Percentiles rank a stretch among this genome's conserved stretches.
Evolutionary conservation across 805 yeast species (phyloP).

Genomic region (Ogataea pini): DNA sequence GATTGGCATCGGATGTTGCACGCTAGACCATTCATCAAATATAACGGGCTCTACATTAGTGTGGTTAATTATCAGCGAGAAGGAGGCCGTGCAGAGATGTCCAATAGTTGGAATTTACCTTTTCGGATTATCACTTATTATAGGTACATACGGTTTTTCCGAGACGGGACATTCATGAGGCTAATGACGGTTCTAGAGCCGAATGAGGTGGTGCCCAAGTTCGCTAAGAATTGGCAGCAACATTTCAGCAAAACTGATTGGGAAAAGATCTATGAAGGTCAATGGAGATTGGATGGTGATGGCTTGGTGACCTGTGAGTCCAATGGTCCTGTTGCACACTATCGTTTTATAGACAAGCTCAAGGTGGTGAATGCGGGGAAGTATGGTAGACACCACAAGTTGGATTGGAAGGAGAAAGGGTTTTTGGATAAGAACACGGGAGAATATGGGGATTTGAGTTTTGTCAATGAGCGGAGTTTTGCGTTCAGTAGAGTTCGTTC

Average conservation of each 20-base stretch:
- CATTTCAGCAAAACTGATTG: constrained; percentile 24
- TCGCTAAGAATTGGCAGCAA: constrained; percentile 35
- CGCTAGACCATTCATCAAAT: constrained; percentile 76
- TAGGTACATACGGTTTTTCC: constrained; percentile 78
- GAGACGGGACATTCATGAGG: constrained; percentile 73
- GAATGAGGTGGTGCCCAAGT: constrained; percentile 56
- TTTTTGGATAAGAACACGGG: constrained; percentile 37
- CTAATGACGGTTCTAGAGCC: constrained; percentile 77
- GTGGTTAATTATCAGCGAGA: constrained; percentile 81
- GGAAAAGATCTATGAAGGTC: constrained; percentile 48
- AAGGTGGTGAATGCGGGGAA: constrained; percentile 61
- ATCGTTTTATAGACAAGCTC: constrained; percentile 62
- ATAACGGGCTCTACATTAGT: constrained; percentile 81
- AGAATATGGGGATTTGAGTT: constrained; percentile 41
- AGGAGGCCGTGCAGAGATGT: constrained; percentile 71
- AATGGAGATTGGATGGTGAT: constrained; percentile 57
- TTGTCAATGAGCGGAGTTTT: constrained; percentile 77
- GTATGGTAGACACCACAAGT: constrained; percentile 59
- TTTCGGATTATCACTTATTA: constrained; percentile 84
- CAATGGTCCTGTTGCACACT: constrained; percentile 60
- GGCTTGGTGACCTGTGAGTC: constrained; percentile 53
- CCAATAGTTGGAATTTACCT: constrained; percentile 71
- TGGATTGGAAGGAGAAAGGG: constrained; percentile 70
- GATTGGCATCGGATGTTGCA: constrained; percentile 54
- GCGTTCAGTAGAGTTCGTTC: constrained; percentile 62